Percentiles rank a stretch among this genome's conserved stretches.
Conservation (phyloP, 495 filamentous ascomycete species). For the Xylaria acuta region DNA sequence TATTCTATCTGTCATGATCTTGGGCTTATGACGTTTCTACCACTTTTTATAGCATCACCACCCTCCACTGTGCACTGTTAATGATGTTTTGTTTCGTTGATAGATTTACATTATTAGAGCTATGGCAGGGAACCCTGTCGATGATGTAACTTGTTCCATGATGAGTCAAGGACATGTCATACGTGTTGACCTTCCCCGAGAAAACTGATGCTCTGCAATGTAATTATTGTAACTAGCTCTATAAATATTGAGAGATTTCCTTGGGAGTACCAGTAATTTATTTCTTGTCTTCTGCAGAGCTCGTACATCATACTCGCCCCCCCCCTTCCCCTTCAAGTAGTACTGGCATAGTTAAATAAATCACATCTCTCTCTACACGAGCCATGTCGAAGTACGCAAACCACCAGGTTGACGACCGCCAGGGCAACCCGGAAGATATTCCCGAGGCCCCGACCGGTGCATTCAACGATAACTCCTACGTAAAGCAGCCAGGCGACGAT, state of each 20-base stretch:
- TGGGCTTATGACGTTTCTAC: background rate
- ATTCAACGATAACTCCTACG: conserved; percentile 9
- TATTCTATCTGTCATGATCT: conserved; percentile 9
- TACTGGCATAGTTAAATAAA: background rate
- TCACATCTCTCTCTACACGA: too few species aligned
- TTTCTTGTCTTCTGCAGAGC: background rate
- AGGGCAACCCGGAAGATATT: background rate
- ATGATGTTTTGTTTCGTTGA: background rate
- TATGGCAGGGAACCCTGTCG: background rate
- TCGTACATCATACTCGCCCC: background rate
- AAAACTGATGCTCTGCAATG: background rate
- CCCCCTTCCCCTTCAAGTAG: too few species aligned
- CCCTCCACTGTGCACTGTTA: background rate
- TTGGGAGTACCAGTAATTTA: background rate
- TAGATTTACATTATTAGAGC: background rate
- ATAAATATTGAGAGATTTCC: background rate
- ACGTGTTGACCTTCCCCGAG: background rate
- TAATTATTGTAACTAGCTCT: background rate
- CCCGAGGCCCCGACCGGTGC: background rate
- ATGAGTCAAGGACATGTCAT: too few species aligned
- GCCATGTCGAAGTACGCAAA: conserved; percentile 3
- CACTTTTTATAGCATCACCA: background rate
- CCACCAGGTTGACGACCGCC: background rate
- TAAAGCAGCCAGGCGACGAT: background rate
- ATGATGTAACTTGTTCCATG: background rate